phyloP scores from a whole-genome alignment of 176 grass and related monocot species.

The Oryza brachyantha region DNA sequence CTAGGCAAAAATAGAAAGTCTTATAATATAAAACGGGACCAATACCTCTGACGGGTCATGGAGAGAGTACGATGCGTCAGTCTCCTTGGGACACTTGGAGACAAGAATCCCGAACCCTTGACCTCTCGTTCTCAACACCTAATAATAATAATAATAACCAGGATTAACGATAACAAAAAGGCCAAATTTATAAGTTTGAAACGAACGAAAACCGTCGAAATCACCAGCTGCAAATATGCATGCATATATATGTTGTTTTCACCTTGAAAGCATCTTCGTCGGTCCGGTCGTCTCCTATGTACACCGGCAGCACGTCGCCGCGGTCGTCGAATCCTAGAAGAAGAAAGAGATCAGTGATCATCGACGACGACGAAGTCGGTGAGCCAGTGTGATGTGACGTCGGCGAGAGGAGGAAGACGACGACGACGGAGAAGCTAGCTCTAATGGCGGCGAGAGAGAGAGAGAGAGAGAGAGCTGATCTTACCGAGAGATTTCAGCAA shows the following conservation, averaged over 20 bases:
- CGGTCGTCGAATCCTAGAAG: slow-evolving; percentile 65
- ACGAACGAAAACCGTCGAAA: slow-evolving; percentile 9
- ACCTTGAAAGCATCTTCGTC: slow-evolving; percentile 99
- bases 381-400: neutral
- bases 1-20: too few species aligned
- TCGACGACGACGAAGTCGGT: neutral
- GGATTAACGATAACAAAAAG: neutral
- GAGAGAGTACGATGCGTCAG: slow-evolving; percentile 85
- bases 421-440: neutral
- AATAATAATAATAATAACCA: slow-evolving; percentile 9
- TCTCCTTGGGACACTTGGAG: slow-evolving; percentile 81
- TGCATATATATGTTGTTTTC: neutral
- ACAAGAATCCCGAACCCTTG: slow-evolving; percentile 86
- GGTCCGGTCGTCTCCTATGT: slow-evolving; percentile 88
- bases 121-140: slow-evolving; percentile 69
- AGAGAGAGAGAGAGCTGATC: neutral
- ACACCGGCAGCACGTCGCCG: slow-evolving; percentile 70
- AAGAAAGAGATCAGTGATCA: neutral
- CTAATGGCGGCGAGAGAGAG: too few species aligned
- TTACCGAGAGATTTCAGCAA: slow-evolving; percentile 82
- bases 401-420: neutral
- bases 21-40: too few species aligned
- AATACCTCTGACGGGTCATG: slow-evolving; percentile 82
- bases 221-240: neutral
- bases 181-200: neutral